A percentile compares a stretch with the other conserved stretches of the same genome.
Evolutionary conservation across 768 basidiomycete species (phyloP).

Genomic region (Nevesoporus exiguus): DNA sequence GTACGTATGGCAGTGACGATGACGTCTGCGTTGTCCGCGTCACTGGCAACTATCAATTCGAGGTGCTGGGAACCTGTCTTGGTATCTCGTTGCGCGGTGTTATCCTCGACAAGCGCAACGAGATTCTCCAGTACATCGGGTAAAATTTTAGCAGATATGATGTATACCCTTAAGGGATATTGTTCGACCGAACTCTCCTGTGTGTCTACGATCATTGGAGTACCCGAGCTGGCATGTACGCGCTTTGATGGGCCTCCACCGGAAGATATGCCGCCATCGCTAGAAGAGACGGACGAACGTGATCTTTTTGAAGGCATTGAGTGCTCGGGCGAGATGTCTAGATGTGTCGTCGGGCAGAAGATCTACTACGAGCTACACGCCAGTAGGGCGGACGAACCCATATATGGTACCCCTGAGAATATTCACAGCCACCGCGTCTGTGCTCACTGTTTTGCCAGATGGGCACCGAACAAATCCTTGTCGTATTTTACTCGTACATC

Average conservation of each 20-base stretch:
- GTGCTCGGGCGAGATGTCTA: neutral
- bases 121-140: conserved; percentile 22
- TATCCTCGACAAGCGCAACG: conserved; percentile 23
- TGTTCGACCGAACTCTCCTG: conserved; percentile 5
- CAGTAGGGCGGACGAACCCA: too few species aligned
- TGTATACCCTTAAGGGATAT: conserved; percentile 21
- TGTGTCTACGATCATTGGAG: conserved; percentile 6
- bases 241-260: conserved; percentile 14
- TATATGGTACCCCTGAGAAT: too few species aligned
- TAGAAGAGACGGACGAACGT: neutral
- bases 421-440: too few species aligned
- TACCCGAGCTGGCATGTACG: neutral
- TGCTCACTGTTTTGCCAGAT: too few species aligned
- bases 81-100: neutral
- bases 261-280: neutral
- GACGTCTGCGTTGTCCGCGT: conserved; percentile 53
- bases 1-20: conserved; percentile 65
- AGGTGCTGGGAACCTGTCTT: conserved; percentile 16
- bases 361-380: too few species aligned
- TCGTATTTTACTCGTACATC: too few species aligned
- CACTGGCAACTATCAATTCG: conserved; percentile 37
- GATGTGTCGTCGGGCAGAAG: neutral
- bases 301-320: conserved; percentile 16
- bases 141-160: conserved; percentile 34
- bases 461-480: too few species aligned